These are phyloP conservation scores for Chrysochromulina tobinii DNA, from an alignment of 78 protist species.

Conservation along the genomic window DNA sequence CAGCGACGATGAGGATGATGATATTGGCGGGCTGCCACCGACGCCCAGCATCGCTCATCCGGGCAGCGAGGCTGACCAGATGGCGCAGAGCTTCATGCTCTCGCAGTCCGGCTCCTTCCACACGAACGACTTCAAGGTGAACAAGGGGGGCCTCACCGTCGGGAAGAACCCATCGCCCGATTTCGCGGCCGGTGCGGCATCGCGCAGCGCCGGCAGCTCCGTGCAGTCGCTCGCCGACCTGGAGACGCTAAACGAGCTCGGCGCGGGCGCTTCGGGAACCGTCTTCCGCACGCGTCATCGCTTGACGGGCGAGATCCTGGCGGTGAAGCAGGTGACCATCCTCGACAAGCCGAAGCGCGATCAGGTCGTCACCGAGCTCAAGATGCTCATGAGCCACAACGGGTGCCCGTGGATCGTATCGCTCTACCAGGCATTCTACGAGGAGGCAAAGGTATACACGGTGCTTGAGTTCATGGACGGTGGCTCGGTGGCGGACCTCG, in stretches of 20 bases:
- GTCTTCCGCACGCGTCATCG: neutral
- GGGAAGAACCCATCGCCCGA: too few relatives aligned
- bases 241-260: neutral
- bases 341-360: neutral
- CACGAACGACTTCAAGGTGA: too few relatives aligned
- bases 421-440: neutral
- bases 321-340: neutral
- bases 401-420: neutral
- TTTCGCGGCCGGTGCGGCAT: too few relatives aligned
- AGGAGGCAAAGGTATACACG: neutral
- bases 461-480: constrained; percentile 23
- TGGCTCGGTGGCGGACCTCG: neutral
- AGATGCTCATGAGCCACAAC: neutral
- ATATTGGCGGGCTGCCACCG: too few relatives aligned
- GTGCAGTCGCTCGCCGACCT: neutral
- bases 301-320: neutral
- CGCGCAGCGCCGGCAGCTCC: too few relatives aligned
- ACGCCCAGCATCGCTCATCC: too few relatives aligned
- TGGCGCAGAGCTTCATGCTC: too few relatives aligned
- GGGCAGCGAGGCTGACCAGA: too few relatives aligned
- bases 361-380: neutral
- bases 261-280: neutral
- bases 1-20: too few relatives aligned
- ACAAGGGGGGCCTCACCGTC: too few relatives aligned
- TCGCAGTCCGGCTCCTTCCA: too few relatives aligned